Evolutionary conservation across 2,329 filamentous ascomycete genomes (phyloP).

Genomic region (Scytalidium sp.): DNA sequence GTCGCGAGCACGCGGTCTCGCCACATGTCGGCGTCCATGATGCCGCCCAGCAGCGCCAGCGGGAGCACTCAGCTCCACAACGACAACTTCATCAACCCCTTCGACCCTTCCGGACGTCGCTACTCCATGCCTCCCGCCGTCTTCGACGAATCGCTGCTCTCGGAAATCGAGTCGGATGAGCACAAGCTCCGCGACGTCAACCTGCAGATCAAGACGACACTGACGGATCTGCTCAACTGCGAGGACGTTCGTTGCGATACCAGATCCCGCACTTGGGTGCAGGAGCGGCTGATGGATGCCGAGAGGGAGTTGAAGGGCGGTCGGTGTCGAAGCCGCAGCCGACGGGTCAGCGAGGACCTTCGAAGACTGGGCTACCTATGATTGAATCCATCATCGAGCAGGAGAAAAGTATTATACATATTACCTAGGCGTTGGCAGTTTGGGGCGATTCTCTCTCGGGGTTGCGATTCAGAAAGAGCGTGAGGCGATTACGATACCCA

Average conservation of each 20-base stretch:
- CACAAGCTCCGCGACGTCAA: conserved; percentile 44
- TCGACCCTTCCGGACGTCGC: background rate
- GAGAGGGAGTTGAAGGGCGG: conserved; percentile 40
- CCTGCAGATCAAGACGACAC: conserved; percentile 48
- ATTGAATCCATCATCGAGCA: background rate
- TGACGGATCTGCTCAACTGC: conserved; percentile 52
- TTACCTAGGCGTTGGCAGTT: too few relatives aligned
- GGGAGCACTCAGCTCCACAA: background rate
- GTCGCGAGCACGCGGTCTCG: conserved; percentile 11
- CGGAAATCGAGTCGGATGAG: conserved; percentile 23
- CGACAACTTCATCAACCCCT: conserved; percentile 4
- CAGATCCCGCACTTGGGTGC: conserved; percentile 46
- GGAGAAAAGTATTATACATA: too few relatives aligned
- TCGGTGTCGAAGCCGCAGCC: conserved; percentile 18
- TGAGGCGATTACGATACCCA: too few relatives aligned
- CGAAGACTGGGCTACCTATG: background rate
- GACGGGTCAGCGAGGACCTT: conserved; percentile 16
- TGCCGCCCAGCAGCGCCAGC: background rate
- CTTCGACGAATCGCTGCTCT: conserved; percentile 17
- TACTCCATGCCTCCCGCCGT: conserved; percentile 21
- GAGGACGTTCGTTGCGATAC: conserved; percentile 44
- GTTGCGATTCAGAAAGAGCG: too few relatives aligned
- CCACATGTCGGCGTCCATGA: background rate
- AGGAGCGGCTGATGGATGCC: conserved; percentile 49
- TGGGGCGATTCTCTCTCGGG: too few relatives aligned